Conservation (phyloP, 176 grass and related monocot species). For the Leersia perrieri region DNA sequence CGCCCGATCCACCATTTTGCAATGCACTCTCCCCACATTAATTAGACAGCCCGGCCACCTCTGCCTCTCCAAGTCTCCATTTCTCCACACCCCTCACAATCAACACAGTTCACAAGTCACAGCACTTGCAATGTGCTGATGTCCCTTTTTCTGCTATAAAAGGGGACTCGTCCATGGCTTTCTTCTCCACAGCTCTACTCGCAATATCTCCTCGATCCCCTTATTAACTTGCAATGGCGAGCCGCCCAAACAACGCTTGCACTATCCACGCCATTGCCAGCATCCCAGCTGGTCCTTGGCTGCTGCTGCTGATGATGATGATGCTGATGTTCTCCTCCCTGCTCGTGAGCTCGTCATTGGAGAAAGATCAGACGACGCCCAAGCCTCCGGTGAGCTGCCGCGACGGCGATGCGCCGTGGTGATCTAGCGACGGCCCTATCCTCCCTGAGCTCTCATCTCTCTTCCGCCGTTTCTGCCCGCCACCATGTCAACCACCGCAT, state of each 20-base stretch:
- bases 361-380: not conserved
- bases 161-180: not conserved
- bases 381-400: not conserved
- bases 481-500: not conserved
- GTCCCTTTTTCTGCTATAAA: slow-evolving; percentile 2
- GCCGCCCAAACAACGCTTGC: not conserved
- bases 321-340: not conserved
- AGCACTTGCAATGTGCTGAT: not conserved
- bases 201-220: too few species aligned
- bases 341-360: not conserved
- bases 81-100: not conserved
- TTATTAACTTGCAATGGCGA: not conserved
- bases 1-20: slow-evolving; percentile 5
- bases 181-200: not conserved
- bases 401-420: not conserved
- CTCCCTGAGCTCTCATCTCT: slow-evolving; percentile 23
- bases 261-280: not conserved
- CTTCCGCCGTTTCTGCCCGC: too few species aligned
- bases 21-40: slow-evolving; percentile 5
- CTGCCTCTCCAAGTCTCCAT: not conserved
- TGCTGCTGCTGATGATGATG: not conserved
- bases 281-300: not conserved
- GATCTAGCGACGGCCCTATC: slow-evolving; percentile 9
- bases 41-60: not conserved
- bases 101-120: not conserved